Evolutionary conservation across 2,329 filamentous ascomycete genomes (phyloP).

Genomic region (Pseudogymnoascus sp.): DNA sequence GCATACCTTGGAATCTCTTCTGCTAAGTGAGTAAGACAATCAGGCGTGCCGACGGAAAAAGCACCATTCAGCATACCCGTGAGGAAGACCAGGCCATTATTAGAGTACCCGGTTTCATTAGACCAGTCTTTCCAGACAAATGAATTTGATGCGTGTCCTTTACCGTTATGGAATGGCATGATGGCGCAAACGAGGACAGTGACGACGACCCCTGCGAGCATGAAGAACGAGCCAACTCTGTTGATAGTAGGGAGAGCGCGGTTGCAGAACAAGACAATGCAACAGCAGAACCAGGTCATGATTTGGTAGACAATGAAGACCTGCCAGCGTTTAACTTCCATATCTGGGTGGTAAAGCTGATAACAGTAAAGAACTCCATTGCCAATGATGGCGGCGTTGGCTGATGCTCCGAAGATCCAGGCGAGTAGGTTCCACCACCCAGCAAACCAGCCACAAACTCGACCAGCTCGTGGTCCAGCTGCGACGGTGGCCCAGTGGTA

Average conservation of each 20-base stretch:
- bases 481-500: slow-evolving; percentile 47
- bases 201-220: slow-evolving; percentile 45
- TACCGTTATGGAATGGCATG: slow-evolving; percentile 41
- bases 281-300: slow-evolving; percentile 38
- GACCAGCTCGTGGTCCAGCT: slow-evolving; percentile 37
- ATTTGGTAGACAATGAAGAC: slow-evolving; percentile 42
- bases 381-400: slow-evolving; percentile 31
- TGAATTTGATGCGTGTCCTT: slow-evolving; percentile 32
- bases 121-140: slow-evolving; percentile 40
- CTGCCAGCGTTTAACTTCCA: slow-evolving; percentile 40
- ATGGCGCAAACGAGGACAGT: slow-evolving; percentile 47
- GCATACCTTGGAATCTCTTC: slow-evolving; percentile 49
- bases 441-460: slow-evolving; percentile 40
- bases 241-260: slow-evolving; percentile 44
- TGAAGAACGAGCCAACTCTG: slow-evolving; percentile 45
- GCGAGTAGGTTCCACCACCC: slow-evolving; percentile 45
- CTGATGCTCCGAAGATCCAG: slow-evolving; percentile 38
- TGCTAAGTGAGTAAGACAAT: slow-evolving; percentile 56
- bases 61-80: slow-evolving; percentile 59
- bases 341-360: slow-evolving; percentile 39
- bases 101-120: slow-evolving; percentile 38
- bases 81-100: slow-evolving; percentile 50
- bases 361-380: slow-evolving; percentile 42
- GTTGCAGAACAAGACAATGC: slow-evolving; percentile 46
- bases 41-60: slow-evolving; percentile 58